These are phyloP conservation scores for Hyaloscypha finlandica DNA, from an alignment of 495 filamentous ascomycete species.

Conservation along the genomic window DNA sequence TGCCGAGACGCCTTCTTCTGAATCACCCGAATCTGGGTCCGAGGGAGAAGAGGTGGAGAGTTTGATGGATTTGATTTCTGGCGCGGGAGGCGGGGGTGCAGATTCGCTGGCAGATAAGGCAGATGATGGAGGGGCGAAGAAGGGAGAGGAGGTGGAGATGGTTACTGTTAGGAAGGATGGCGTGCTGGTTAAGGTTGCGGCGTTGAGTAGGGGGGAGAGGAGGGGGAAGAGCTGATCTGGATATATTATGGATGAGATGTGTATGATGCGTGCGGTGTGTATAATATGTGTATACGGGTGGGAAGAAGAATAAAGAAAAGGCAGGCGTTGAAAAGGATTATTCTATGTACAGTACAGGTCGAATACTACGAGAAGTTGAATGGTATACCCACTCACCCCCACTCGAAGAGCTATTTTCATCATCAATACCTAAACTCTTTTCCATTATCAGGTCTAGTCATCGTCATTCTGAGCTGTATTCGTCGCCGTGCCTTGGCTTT, in stretches of 20 bases:
- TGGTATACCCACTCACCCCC: slow-evolving; percentile 7
- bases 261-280: background rate
- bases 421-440: background rate
- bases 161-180: slow-evolving; percentile 26
- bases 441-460: slow-evolving; percentile 20
- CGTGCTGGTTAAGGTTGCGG: slow-evolving; percentile 36
- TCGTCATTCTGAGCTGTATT: slow-evolving; percentile 45
- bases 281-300: background rate
- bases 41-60: slow-evolving; percentile 20
- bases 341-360: slow-evolving; percentile 31
- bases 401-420: background rate
- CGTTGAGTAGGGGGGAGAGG: slow-evolving; percentile 32
- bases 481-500: slow-evolving; percentile 35
- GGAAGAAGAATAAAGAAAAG: background rate
- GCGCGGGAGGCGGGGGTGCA: slow-evolving; percentile 48
- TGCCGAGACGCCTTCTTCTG: slow-evolving; percentile 31
- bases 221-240: slow-evolving; percentile 30
- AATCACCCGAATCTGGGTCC: slow-evolving; percentile 28
- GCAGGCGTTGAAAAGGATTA: slow-evolving; percentile 22
- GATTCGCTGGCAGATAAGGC: slow-evolving; percentile 23
- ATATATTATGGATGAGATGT: background rate
- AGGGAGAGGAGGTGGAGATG: slow-evolving; percentile 5
- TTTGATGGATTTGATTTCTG: slow-evolving; percentile 70
- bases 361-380: slow-evolving; percentile 22
- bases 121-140: background rate